Evolutionary conservation across 768 basidiomycete genomes (phyloP), one percentile per base, ranked within the genome.

Genomic region (Galerina sulciceps): DNA sequence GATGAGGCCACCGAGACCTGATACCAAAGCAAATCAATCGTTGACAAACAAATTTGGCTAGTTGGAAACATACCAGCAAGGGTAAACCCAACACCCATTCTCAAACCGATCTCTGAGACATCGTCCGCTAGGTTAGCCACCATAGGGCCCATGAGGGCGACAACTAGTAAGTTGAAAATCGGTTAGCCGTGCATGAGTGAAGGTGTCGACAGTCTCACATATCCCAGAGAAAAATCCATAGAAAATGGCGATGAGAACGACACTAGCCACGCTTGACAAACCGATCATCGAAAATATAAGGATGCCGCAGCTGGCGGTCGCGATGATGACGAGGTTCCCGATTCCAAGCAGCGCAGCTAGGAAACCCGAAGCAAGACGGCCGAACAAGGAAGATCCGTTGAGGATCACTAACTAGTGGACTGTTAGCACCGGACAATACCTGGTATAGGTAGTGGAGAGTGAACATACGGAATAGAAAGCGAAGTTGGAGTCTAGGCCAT

Each of bases 141-240:
- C 26, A 31, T 31, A 8, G 26, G 26, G 26, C 26, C 26, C 26
- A 31, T 31, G 8, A 31, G 26, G 5, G 26, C 26, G 2, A 31
- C 26, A 31, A 31, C 26, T 31, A 31, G 8, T 31, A 5, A 0
- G 26, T 4, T 8, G 26, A 8, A 31, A 31, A 31, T 31, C 2
- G 5, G 26, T 31, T 31, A 31, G 26, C 8, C 8, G 8, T 31
- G 5, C 5, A 31, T 8, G 26, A 8, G 26, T 31, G 26, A 31
- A 31, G 26, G 26, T 8, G 26, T 5, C 26, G 26, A 5, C 26
- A 5, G 26, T 31, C 26, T 31, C 8, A 31, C 26, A 31, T 31
- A 31, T 31, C 5, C 53, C 53, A 8, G 53, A 45, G 11, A 55
- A 37, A 15, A 55, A 10, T 20, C 53, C 53, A 37, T 45, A 55